A percentile compares a stretch with the other conserved stretches of the same genome.
Conservation (phyloP, 768 basidiomycete genomes). For the Asterophora parasitica region DNA sequence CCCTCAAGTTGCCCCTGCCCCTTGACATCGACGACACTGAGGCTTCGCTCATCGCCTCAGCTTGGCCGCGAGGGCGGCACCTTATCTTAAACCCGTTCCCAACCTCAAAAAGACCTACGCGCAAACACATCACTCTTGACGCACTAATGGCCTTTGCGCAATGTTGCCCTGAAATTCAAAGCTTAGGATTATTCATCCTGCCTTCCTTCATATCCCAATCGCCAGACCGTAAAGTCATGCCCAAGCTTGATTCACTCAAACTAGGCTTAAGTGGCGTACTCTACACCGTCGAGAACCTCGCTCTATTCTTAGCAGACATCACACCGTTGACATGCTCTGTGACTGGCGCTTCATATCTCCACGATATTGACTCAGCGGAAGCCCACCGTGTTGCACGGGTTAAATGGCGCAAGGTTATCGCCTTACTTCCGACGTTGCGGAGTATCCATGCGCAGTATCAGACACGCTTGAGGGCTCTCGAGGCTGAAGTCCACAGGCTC, state of each 20-base stretch:
- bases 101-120: background rate
- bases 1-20: background rate
- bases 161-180: constrained; percentile 2
- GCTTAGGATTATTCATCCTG: background rate
- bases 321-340: background rate
- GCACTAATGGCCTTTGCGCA: constrained; percentile 1
- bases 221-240: background rate
- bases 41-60: constrained; percentile 3
- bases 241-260: background rate
- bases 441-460: constrained; percentile 7
- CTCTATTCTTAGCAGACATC: constrained; percentile 4
- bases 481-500: constrained; percentile 4
- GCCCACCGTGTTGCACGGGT: background rate
- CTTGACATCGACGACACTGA: constrained; percentile 10
- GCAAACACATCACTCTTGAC: constrained; percentile 2
- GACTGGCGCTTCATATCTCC: background rate
- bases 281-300: constrained; percentile 5
- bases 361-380: background rate
- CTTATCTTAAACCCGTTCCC: background rate
- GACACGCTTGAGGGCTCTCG: constrained; percentile 1
- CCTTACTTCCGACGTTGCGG: constrained; percentile 1
- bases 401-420: background rate
- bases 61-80: constrained; percentile 3
- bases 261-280: background rate
- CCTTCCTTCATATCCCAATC: background rate